A percentile compares a stretch with the other conserved stretches of the same genome.
phyloP scores from a whole-genome alignment of 208 protist species.

The Trypanosoma avium region DNA sequence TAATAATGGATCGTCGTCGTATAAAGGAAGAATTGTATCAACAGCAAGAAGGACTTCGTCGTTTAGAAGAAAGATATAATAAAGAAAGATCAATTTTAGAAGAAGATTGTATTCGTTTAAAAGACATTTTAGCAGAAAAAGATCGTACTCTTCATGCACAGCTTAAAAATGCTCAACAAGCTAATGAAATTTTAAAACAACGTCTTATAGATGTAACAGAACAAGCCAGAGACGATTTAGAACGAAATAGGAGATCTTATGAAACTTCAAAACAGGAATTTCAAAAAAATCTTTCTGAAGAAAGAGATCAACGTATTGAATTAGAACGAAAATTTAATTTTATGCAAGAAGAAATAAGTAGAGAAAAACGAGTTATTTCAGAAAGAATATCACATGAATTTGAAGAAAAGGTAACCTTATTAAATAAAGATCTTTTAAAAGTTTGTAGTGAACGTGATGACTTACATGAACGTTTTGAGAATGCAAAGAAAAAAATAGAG shows the following conservation, averaged over 20 bases:
- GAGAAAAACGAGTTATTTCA: slow-evolving; percentile 13
- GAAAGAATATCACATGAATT: background rate
- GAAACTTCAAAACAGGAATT: slow-evolving; percentile 35
- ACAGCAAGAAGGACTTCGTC: slow-evolving; percentile 19
- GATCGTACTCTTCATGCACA: slow-evolving; percentile 30
- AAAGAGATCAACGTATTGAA: slow-evolving; percentile 27
- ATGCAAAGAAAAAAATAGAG: slow-evolving; percentile 28
- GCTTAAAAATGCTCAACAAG: slow-evolving; percentile 37
- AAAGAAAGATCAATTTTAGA: slow-evolving; percentile 23
- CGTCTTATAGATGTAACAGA: slow-evolving; percentile 30
- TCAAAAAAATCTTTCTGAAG: slow-evolving; percentile 25
- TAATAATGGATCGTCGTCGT: slow-evolving; percentile 29
- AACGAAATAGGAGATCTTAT: slow-evolving; percentile 21
- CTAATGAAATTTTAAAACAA: slow-evolving; percentile 34
- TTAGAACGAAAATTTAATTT: slow-evolving; percentile 29
- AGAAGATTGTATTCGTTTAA: slow-evolving; percentile 32
- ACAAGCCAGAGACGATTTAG: slow-evolving; percentile 33
- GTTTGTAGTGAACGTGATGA: slow-evolving; percentile 32
- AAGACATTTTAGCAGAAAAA: slow-evolving; percentile 30
- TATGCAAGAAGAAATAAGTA: slow-evolving; percentile 16
- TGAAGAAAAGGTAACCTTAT: slow-evolving; percentile 16
- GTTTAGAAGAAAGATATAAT: slow-evolving; percentile 16
- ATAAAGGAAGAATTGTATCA: slow-evolving; percentile 23
- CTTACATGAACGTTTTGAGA: slow-evolving; percentile 25
- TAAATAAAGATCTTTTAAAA: slow-evolving; percentile 32